These are phyloP conservation scores for Globisporangium abappressorium DNA, from an alignment of 352 stramenopile genomes.

Conservation along the genomic window DNA sequence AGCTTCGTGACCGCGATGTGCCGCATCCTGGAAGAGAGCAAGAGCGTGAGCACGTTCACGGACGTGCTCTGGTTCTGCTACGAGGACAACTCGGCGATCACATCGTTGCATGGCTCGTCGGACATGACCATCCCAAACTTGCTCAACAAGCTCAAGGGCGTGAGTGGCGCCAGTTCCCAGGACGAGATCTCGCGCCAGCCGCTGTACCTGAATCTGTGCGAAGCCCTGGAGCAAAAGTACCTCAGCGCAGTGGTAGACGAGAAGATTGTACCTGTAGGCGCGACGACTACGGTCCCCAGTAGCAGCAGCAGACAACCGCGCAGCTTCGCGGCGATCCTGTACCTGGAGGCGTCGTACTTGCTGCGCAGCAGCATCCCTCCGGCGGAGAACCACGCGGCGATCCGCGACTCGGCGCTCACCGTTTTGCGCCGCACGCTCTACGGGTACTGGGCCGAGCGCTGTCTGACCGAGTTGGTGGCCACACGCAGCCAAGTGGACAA, in stretches of 20 bases:
- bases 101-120: conserved; percentile 45
- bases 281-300: no score
- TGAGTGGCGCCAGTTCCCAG: conserved; percentile 7
- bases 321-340: conserved; percentile 21
- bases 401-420: conserved; percentile 36
- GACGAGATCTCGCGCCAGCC: conserved; percentile 38
- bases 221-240: conserved; percentile 51
- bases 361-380: conserved; percentile 56
- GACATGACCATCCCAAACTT: conserved; percentile 52
- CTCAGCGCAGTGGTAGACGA: not conserved
- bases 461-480: conserved; percentile 43
- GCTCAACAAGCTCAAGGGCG: conserved; percentile 51
- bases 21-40: conserved; percentile 48
- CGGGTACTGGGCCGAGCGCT: conserved; percentile 64
- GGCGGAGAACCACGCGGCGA: conserved; percentile 37
- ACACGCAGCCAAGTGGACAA: conserved; percentile 33
- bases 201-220: conserved; percentile 59
- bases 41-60: conserved; percentile 58
- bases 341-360: conserved; percentile 59
- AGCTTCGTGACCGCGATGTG: conserved; percentile 53
- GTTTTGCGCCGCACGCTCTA: conserved; percentile 44
- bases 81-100: conserved; percentile 58
- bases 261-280: not conserved
- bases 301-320: not conserved
- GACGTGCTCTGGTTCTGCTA: conserved; percentile 82